Evolutionary conservation across 2,329 filamentous ascomycete species (phyloP).

Genomic region (Botrytis fragariae): DNA sequence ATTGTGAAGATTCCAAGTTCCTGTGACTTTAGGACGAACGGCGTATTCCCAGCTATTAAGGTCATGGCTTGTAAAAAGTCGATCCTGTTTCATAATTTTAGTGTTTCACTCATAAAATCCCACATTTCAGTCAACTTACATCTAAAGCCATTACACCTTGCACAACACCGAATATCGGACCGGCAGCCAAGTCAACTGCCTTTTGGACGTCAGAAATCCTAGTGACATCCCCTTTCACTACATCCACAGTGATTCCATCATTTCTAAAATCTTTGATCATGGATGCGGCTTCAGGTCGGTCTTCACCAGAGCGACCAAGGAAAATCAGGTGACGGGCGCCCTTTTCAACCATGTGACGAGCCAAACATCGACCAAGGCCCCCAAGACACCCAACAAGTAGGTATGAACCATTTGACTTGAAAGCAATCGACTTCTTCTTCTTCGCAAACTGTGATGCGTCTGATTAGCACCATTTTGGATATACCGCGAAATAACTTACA

Average conservation of each 20-base stretch:
- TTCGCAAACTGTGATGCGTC: not conserved
- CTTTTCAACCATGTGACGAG: constrained; percentile 21
- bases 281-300: constrained; percentile 11
- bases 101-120: not conserved
- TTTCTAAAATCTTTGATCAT: constrained; percentile 14
- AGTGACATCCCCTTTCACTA: constrained; percentile 11
- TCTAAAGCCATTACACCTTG: constrained; percentile 24
- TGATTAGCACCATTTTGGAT: not conserved
- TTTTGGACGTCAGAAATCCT: not conserved
- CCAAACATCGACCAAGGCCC: constrained; percentile 26
- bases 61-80: not conserved
- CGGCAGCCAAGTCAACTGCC: constrained; percentile 30
- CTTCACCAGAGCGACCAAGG: constrained; percentile 15
- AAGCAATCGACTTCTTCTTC: constrained; percentile 10
- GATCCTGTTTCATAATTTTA: constrained; percentile 3
- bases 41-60: constrained; percentile 12
- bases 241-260: not conserved
- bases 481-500: not conserved
- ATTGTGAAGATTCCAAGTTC: constrained; percentile 25
- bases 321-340: constrained; percentile 17
- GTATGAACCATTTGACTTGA: constrained; percentile 17
- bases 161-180: constrained; percentile 32
- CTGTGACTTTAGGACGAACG: constrained; percentile 39
- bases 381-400: constrained; percentile 26
- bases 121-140: not conserved